Evolutionary conservation across 208 protist genomes (phyloP).

Genomic region (Crithidia fasciculata): DNA sequence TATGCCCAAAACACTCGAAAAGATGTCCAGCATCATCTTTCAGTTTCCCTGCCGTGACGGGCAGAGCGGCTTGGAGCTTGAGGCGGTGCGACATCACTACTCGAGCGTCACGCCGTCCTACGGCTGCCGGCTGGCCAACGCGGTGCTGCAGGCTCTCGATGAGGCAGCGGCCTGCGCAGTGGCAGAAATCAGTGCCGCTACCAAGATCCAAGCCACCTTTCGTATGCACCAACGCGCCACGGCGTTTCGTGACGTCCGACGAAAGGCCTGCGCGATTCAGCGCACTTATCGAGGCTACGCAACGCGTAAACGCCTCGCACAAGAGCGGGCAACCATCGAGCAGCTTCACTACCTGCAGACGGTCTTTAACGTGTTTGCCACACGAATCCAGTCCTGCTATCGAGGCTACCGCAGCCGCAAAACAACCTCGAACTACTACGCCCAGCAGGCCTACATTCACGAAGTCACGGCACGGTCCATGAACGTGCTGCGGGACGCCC

Average conservation of each 20-base stretch:
- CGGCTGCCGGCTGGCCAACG: conserved; percentile 24
- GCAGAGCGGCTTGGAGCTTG: conserved; percentile 8
- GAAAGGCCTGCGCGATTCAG: conserved; percentile 48
- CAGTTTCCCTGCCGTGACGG: conserved; percentile 23
- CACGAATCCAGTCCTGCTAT: conserved; percentile 72
- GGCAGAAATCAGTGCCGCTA: conserved; percentile 27
- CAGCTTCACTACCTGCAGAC: conserved; percentile 26
- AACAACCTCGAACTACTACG: conserved; percentile 68
- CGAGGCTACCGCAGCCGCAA: conserved; percentile 60
- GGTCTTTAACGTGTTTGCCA: conserved; percentile 76
- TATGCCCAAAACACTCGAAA: background rate
- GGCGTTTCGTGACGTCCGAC: conserved; percentile 26
- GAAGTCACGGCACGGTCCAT: conserved; percentile 41
- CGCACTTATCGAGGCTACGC: conserved; percentile 59
- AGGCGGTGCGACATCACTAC: conserved; percentile 17
- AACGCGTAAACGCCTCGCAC: conserved; percentile 31
- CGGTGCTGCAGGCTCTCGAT: conserved; percentile 31
- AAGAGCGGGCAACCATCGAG: conserved; percentile 7
- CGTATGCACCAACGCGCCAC: conserved; percentile 57
- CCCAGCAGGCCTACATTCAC: conserved; percentile 56
- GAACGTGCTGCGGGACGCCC: conserved; percentile 30
- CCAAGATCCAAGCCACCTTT: conserved; percentile 58
- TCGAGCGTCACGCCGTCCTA: conserved; percentile 24
- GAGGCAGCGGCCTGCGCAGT: conserved; percentile 22
- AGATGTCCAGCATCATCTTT: conserved; percentile 7